These are phyloP conservation scores for Blastobotrys peoriensis DNA, from an alignment of 805 yeast species.

Conservation along the genomic window DNA sequence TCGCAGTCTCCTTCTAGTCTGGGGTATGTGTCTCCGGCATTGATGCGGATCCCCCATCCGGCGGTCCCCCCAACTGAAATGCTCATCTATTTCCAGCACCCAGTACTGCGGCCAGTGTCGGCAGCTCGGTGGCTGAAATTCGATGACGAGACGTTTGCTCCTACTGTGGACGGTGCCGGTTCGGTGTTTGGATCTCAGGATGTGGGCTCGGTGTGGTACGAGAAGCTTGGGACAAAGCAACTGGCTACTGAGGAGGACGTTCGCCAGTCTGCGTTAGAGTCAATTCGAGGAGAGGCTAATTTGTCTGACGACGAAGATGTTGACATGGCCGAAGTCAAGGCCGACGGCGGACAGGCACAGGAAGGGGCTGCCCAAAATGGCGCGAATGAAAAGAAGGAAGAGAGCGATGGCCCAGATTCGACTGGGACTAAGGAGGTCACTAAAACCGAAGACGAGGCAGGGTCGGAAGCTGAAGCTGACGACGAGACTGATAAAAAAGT, in stretches of 20 bases:
- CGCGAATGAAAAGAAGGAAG: conserved; percentile 17
- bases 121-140: conserved; percentile 60
- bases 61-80: conserved; percentile 48
- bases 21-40: conserved; percentile 42
- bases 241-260: conserved; percentile 32
- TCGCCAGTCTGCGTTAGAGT: conserved; percentile 32
- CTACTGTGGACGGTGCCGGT: conserved; percentile 53
- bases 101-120: conserved; percentile 43
- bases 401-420: conserved; percentile 13
- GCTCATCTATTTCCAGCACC: conserved; percentile 33
- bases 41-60: conserved; percentile 44
- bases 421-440: conserved; percentile 21
- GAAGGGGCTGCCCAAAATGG: conserved; percentile 2
- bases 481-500: neutral
- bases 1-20: conserved; percentile 17
- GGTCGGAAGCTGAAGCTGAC: neutral
- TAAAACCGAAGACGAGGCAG: conserved; percentile 7
- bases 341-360: neutral
- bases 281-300: conserved; percentile 1
- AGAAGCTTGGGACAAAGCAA: conserved; percentile 19
- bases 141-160: conserved; percentile 55
- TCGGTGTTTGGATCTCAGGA: conserved; percentile 42
- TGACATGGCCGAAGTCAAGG: conserved; percentile 6
- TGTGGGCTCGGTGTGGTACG: conserved; percentile 30
- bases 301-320: conserved; percentile 1